Evolutionary conservation across 2,329 filamentous ascomycete species (phyloP), one percentile per base, ranked within the genome.

Genomic region (Pyrenophora teres): DNA sequence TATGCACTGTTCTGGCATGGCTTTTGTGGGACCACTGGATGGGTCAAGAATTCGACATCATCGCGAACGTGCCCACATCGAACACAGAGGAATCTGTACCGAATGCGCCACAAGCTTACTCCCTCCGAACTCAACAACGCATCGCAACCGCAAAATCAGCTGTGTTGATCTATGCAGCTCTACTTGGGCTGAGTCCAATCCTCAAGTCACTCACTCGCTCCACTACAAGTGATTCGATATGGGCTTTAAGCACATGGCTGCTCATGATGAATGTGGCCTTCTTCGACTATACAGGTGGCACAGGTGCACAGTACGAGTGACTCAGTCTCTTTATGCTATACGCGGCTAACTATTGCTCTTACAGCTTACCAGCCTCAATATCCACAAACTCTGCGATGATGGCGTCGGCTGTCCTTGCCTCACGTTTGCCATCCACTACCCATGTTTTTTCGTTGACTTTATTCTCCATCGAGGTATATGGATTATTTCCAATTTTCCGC

Each of bases 391-490:
- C 94, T 1, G 94, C 93, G 0, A 81, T 99, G 45, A 97, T 97
- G 92, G 93, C 93, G 0, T 93, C 89, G 4, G 96, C 94, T 0
- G 92, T 99, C 53, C 83, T 99, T 9, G 94, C 94, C 2, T 95
- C 90, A 41, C 87, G 92, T 0, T 81, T 99, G 9, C 90, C 90
- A 6, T 91, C 87, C 13, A 97, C 94, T 0, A 92, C 91, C 0
- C 90, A 97, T 71, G 94, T 99, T 0, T 99, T 99, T 69, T 93
- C 88, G 57, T 80, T 99, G 25, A 97, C 93, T 0, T 83, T 99
- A 5, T 97, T 99, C 81, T 92, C 88, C 56, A 97, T 99, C 63
- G 91, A 99, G 72, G 91, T 99, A 1, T 99, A 97, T 73, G 94
- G 93, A 0, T 81, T 99, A 6, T 97, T 97, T 63, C 94, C 94